Base-by-base conservation (phyloP, 2,329 filamentous ascomycete genomes). In the Nigrospora sphaerica region DNA sequence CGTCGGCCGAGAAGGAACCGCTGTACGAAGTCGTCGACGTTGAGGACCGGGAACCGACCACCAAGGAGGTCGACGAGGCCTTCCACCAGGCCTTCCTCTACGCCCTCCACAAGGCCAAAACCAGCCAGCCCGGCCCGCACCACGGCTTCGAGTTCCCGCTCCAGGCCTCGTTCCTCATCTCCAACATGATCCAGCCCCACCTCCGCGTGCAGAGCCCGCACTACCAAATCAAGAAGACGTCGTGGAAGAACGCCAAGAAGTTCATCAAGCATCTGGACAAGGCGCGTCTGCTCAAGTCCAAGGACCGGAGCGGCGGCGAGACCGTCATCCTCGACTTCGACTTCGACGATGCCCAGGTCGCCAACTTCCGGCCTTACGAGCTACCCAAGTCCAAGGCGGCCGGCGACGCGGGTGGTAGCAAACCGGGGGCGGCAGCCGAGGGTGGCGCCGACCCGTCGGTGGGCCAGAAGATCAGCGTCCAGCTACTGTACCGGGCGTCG, bases 251-350 rank as follows among this genome's bases (percentile, higher is more conserved):
- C 50, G 74, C 82, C 49, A 82, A 80, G 57, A 86, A 84, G 53
- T 85, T 86, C 59, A 76, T 86, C 63, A 86, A 85, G 55, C 69
- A 77, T 45, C 68, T 86, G 11, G 81, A 85, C 60, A 86, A 85
- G 61, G 67, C 78, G 41, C 61, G 70, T 16, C 66, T 85, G n/a
- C 62, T 84, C 53, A 84, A 81, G 56, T 74, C 73, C 39, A 86
- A 86, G 58, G 82, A 85, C 42, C 73, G 78, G 33, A 78, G 75
- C 50, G 79, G 80, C 5, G 76, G 81, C 33, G 82, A 86, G 57
- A 80, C 78, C 0, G 72, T 83, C 12, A 77, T 86, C 42, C 52
- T 78, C 14, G 82, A 85, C 53, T 75, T 85, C 41, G 81, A 85
- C 58, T 86, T 85, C 60, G 66, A 75, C 16, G 77, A 84, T 50